Percentiles rank a stretch among this genome's conserved stretches.
Evolutionary conservation across 257 asterid genomes (phyloP).

Genomic region (Datura wrightii): DNA sequence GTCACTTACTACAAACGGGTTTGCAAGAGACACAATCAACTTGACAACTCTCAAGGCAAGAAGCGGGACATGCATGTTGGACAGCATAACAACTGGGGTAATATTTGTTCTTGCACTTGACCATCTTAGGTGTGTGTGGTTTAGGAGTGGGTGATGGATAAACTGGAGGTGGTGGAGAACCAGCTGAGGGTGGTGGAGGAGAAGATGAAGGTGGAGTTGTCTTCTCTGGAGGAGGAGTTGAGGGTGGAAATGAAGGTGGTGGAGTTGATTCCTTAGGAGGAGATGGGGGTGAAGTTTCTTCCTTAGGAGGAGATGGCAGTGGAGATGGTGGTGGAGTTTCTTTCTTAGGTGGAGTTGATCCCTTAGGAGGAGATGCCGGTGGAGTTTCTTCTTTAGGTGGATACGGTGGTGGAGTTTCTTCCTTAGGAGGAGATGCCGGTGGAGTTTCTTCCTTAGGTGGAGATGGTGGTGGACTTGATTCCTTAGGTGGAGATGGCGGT

Average conservation of each 20-base stretch:
- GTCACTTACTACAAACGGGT: constrained; percentile 8
- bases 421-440: not conserved
- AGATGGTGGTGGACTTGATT: too few species aligned
- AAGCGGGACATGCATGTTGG: constrained; percentile 8
- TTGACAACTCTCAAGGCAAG: constrained; percentile 17
- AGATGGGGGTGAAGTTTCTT: not conserved
- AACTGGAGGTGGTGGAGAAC: not conserved
- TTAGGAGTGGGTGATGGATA: not conserved
- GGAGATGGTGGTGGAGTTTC: not conserved
- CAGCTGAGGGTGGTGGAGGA: not conserved
- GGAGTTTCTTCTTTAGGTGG: too few species aligned
- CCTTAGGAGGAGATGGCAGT: not conserved
- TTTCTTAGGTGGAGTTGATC: too few species aligned
- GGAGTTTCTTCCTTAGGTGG: too few species aligned
- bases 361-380: too few species aligned
- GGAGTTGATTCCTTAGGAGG: not conserved
- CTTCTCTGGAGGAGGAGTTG: not conserved
- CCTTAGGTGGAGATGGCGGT: too few species aligned
- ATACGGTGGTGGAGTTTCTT: too few species aligned
- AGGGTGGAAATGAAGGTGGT: not conserved
- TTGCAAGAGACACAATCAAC: constrained; percentile 26
- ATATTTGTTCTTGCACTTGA: constrained; percentile 28
- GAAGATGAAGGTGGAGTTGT: not conserved
- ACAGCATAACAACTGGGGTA: constrained; percentile 21
- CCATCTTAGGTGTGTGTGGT: not conserved